phyloP scores from a whole-genome alignment of 805 yeast species.

The Hanseniaspora lachancei region DNA sequence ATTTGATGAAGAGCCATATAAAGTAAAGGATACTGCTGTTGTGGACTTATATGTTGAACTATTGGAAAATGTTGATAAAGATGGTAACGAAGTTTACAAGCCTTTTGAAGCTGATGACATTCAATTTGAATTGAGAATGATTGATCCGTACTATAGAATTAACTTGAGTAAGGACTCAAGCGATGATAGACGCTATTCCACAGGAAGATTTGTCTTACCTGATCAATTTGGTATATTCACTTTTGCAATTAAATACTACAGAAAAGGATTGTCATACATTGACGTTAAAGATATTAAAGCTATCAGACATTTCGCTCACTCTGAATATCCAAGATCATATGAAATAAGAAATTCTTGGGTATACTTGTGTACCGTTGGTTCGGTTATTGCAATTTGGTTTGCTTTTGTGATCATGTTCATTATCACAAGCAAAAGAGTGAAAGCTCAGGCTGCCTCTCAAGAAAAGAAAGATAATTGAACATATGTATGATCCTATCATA shows the following conservation, averaged over 20 bases:
- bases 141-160: slow-evolving; percentile 89
- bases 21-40: slow-evolving; percentile 57
- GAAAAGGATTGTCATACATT: slow-evolving; percentile 61
- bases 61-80: slow-evolving; percentile 33
- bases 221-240: slow-evolving; percentile 97
- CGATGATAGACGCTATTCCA: slow-evolving; percentile 38
- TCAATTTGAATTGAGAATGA: slow-evolving; percentile 76
- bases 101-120: slow-evolving; percentile 53
- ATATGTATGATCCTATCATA: not conserved
- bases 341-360: slow-evolving; percentile 89
- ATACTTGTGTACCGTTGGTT: slow-evolving; percentile 55
- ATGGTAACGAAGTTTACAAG: slow-evolving; percentile 36
- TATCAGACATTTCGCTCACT: slow-evolving; percentile 86
- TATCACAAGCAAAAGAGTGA: slow-evolving; percentile 17
- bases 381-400: slow-evolving; percentile 67
- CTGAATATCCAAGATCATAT: slow-evolving; percentile 88
- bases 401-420: slow-evolving; percentile 55
- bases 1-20: slow-evolving; percentile 42
- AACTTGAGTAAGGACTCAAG: slow-evolving; percentile 38
- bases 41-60: slow-evolving; percentile 38
- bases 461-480: slow-evolving; percentile 6
- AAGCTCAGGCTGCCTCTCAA: not conserved
- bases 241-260: slow-evolving; percentile 60
- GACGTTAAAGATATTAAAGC: slow-evolving; percentile 59
- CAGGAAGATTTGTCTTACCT: slow-evolving; percentile 56